These are phyloP conservation scores for Scedosporium aurantiacum DNA, from an alignment of 2,329 filamentous ascomycete genomes.

Conservation along the genomic window DNA sequence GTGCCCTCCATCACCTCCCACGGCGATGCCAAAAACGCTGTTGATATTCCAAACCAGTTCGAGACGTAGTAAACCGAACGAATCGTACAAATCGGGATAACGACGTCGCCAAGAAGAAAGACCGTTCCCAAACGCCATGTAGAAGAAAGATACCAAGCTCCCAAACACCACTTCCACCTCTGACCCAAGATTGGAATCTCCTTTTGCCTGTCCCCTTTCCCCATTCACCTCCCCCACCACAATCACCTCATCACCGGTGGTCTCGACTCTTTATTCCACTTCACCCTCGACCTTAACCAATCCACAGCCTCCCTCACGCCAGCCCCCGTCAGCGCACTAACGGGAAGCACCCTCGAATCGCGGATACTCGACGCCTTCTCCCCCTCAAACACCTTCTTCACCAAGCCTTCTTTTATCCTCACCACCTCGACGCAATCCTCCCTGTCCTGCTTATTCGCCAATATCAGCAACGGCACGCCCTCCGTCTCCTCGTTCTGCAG, in stretches of 20 bases:
- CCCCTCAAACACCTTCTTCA: slow-evolving; percentile 91
- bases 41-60: slow-evolving; percentile 10
- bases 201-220: background rate
- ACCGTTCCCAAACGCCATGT: background rate
- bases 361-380: slow-evolving; percentile 77
- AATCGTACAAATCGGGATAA: background rate
- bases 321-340: slow-evolving; percentile 78
- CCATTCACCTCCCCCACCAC: background rate
- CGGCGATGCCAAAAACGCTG: background rate
- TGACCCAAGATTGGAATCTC: background rate
- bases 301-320: slow-evolving; percentile 95
- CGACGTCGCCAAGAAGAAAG: no score
- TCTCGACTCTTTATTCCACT: slow-evolving; percentile 90
- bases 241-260: slow-evolving; percentile 83
- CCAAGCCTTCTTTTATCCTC: slow-evolving; percentile 89
- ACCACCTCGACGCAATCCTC: slow-evolving; percentile 98
- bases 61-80: slow-evolving; percentile 2
- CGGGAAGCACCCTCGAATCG: slow-evolving; percentile 81
- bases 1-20: background rate
- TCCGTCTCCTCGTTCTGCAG: slow-evolving; percentile 78
- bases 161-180: slow-evolving; percentile 5
- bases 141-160: background rate
- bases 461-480: slow-evolving; percentile 79
- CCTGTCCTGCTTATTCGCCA: slow-evolving; percentile 95
- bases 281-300: slow-evolving; percentile 83